Base-by-base conservation (phyloP, 2,329 filamentous ascomycete genomes). In the Hortaea sp. region DNA sequence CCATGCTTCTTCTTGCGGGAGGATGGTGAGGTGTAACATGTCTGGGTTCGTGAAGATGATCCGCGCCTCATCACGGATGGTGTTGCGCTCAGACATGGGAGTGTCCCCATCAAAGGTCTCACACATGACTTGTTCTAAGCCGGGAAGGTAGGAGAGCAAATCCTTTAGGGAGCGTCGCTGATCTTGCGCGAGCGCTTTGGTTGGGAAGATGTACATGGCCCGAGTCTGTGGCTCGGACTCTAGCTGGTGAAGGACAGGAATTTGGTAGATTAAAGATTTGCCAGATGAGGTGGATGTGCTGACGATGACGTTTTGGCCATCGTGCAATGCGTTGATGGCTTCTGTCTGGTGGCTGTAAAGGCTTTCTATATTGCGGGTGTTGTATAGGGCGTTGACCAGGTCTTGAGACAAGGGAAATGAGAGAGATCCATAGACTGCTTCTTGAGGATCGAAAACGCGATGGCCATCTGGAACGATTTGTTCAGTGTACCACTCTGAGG, bases 31-130 rank as follows among this genome's bases (percentile, higher is more conserved):
- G 56, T 98, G 92, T 32, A 98, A 74, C 89, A 97, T 98, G 59
- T 98, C 92, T 0, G 92, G 92, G 57, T 98, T 98, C 0, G 92
- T 98, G 60, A 98, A 95, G 43, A 98, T 90, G 51, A 97, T 88
- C 27, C 88, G 78, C 0, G 85, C 92, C 65, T 94, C 82, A 35
- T 97, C 89, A 5, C 90, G 79, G 51, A 98, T 90, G 29, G 72
- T 62, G 53, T 87, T 87, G 20, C 92, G 78, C 50, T 85, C 82
- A 5, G 69, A 66, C 80, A 94, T 89, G 0, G 85, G 81, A 0
- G 92, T 98, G 62, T 98, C 92, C 5, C 92, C 92, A 62, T 98
- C 92, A 55, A 94, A 97, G 0, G 92, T 95, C 60, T 95, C 92
- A 2, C 95, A 87, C 12, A 94, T 69, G 0, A 81, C 71, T 38